Base-by-base conservation (phyloP, 768 basidiomycete species). In the Tulasnella sp. region DNA sequence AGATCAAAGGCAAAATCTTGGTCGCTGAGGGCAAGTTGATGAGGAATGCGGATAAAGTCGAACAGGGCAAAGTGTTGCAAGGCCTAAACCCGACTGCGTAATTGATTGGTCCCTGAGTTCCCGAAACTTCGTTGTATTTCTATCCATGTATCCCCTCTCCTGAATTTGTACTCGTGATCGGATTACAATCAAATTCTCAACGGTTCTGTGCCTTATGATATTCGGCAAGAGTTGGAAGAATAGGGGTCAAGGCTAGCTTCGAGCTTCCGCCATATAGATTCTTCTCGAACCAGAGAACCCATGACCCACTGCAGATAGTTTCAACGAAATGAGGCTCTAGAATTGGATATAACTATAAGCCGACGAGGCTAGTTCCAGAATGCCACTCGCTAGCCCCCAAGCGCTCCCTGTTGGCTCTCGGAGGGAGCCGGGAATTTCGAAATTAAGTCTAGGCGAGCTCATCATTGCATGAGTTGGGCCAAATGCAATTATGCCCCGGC, bases 1-100 rank as follows among this genome's bases (percentile, higher is more conserved):
- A 77, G 77, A 44, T 77, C 40, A 77, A 72, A 44, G 77, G 77
- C 32, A 42, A 70, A 13, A 15, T 77, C 26, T 42, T 77, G n/a
- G 55, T 71, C 35, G 71, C 69, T 11, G 70, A 70, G 39, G 71
- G 44, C 37, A 77, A 77, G 46, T 18, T 61, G 20, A 44, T 42
- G 37, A 77, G 44, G 70, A 69, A 72, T 15, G 69, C 71, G 0
- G 77, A 77, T 18, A 57, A 70, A 18, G 55, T 77, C 40, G 44
- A 51, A 15, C 77, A 77, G 32, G 77, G 77, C 32, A 48, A 39
- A 23, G 61, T 67, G 15, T 35, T 67, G 29, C 61, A 67, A 67
- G 61, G 61, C 16, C 61, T 67, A 10, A 67, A 35, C 61, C 61
- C 61, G 3, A 67, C 61, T 20, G 61, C 61, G 6, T 67, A 67